These are phyloP conservation scores for Plasmodium gonderi DNA, from an alignment of 169 alveolate species.

Conservation along the genomic window DNA sequence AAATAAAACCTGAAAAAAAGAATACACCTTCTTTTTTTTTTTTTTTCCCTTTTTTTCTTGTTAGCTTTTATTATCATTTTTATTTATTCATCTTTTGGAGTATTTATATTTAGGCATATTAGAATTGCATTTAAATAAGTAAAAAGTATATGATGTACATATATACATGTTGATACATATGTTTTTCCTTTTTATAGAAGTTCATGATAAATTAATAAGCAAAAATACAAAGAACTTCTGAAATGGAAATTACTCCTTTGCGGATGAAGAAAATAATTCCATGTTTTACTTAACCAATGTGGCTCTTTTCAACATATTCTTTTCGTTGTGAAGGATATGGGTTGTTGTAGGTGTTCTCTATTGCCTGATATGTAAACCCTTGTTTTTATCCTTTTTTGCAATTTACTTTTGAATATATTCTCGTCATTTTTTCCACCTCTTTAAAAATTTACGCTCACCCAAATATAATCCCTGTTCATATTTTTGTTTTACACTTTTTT, in stretches of 20 bases:
- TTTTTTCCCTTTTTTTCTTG: not conserved
- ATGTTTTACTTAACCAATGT: not conserved
- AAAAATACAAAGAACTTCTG: constrained; percentile 11
- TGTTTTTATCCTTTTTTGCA: not conserved
- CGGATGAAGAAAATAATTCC: not conserved
- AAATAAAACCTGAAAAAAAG: not conserved
- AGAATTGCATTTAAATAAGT: no score
- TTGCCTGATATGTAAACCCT: not conserved
- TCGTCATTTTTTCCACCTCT: not conserved
- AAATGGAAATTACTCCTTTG: not conserved
- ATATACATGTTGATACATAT: constrained; percentile 5
- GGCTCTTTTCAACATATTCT: no score
- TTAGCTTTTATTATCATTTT: not conserved
- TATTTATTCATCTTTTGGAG: no score
- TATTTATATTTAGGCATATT: no score
- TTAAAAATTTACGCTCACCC: no score
- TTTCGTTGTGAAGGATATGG: no score
- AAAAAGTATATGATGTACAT: not conserved
- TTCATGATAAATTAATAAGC: constrained; percentile 60
- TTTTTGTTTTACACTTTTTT: not conserved
- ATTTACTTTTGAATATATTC: not conserved
- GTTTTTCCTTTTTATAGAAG: constrained; percentile 31
- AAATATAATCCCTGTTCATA: no score
- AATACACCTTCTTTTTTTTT: not conserved
- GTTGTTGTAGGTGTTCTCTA: not conserved